A percentile compares a stretch with the other conserved stretches of the same genome.
Evolutionary conservation across 345 rosid genomes (phyloP).

Genomic region (Arabis hirsuta): DNA sequence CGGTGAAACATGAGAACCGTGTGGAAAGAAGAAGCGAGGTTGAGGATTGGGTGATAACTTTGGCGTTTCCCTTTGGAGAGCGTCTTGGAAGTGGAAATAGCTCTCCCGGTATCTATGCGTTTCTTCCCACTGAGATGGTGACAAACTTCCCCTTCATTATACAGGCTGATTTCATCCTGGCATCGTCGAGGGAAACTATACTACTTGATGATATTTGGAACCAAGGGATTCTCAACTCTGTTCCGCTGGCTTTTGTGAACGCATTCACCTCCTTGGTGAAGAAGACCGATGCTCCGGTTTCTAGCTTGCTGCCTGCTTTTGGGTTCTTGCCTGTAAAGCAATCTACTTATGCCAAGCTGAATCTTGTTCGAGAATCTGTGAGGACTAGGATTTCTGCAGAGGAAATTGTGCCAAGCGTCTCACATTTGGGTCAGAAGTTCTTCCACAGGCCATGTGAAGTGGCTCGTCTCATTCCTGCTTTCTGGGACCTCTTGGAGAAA

Average conservation of each 20-base stretch:
- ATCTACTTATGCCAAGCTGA: conserved; percentile 46
- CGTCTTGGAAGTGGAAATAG: conserved; percentile 56
- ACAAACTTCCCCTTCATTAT: conserved; percentile 70
- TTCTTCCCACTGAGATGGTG: conserved; percentile 81
- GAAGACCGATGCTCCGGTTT: conserved; percentile 53
- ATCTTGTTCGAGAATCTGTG: conserved; percentile 54
- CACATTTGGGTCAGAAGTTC: conserved; percentile 56
- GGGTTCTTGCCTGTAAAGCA: conserved; percentile 59
- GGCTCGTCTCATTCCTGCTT: conserved; percentile 59
- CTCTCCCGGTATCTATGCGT: conserved; percentile 73
- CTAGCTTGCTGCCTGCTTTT: conserved; percentile 57
- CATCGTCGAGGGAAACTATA: conserved; percentile 76
- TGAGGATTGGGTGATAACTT: conserved; percentile 69
- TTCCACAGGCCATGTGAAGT: conserved; percentile 66
- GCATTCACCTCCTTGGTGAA: conserved; percentile 66
- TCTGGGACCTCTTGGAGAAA: conserved; percentile 60
- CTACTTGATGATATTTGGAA: conserved; percentile 70
- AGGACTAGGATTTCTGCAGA: conserved; percentile 45
- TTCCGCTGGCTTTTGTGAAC: conserved; percentile 60
- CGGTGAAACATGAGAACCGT: conserved; percentile 54
- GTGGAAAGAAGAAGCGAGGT: conserved; percentile 70
- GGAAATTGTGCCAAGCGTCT: conserved; percentile 62
- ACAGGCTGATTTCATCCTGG: conserved; percentile 70
- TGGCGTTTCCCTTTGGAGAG: conserved; percentile 71
- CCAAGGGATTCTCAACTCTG: conserved; percentile 73